Base-by-base conservation (phyloP, 2,329 filamentous ascomycete species). In the Orbilia javanica region DNA sequence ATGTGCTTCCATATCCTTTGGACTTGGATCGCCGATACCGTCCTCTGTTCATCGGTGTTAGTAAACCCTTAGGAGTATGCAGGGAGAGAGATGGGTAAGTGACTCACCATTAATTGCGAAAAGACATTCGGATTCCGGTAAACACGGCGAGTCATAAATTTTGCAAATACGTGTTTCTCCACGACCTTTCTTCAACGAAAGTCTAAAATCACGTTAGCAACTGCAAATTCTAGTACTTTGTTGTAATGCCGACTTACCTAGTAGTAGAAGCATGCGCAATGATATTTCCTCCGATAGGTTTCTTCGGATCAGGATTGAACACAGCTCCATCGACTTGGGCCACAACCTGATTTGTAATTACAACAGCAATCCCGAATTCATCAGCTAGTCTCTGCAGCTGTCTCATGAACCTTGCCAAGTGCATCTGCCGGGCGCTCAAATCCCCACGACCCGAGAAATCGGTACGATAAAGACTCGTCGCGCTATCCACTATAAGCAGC, bases 251-350 rank as follows among this genome's bases (percentile, higher is more conserved):
- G 22, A 52, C 79, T 31, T 44, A 76, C 63, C 81, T 89, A 1
- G 96, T 99, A 0, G 96, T 99, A 83, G 93, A 97, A 65, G 96
- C 94, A 84, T 99, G 96, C 1, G 96, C 96, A 83, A 99, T 98
- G 81, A 99, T 99, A 84, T 99, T 98, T 80, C 96, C 96, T 81
- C 96, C 96, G 83, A 99, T 97, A 0, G 96, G 96, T 85, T 99
- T 99, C 88, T 99, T 99, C 6, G 96, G 96, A 83, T 99, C 96
- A 0, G 96, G 96, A 81, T 99, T 99, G 87, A 97, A 99, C 96
- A 99, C 99, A 79, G 95, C 91, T 83, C 92, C 95, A 83, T 99
- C 96, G 7, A 99, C 96, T 84, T 99, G 96, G 8, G 96, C 96
- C 46, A 99, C 96, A 31, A 99, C 96, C 84, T 99, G 96, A 83